These are phyloP conservation scores for Xylaria sp. DNA, from an alignment of 2,329 filamentous ascomycete genomes.

Conservation along the genomic window DNA sequence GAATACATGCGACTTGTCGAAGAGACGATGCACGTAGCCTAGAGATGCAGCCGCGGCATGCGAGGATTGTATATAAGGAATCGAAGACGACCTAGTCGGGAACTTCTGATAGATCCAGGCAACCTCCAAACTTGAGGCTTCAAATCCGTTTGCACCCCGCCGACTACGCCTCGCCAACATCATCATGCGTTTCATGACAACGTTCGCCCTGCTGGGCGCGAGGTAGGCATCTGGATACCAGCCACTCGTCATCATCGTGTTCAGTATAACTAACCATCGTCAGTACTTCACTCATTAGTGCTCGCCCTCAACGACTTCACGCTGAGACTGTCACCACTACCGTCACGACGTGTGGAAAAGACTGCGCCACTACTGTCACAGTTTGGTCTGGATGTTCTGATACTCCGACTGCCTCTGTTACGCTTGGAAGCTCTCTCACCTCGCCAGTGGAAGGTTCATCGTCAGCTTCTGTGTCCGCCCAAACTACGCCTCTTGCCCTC, in stretches of 20 bases:
- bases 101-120: not conserved
- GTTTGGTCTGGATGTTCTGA: slow-evolving; percentile 25
- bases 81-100: not conserved
- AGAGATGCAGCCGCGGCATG: not conserved
- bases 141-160: slow-evolving; percentile 26
- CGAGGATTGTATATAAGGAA: slow-evolving; percentile 17
- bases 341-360: slow-evolving; percentile 26
- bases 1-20: slow-evolving; percentile 5
- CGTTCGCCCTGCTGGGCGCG: slow-evolving; percentile 26
- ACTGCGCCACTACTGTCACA: slow-evolving; percentile 29
- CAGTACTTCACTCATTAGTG: slow-evolving; percentile 24
- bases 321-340: slow-evolving; percentile 23
- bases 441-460: slow-evolving; percentile 7
- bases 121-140: slow-evolving; percentile 16
- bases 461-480: slow-evolving; percentile 5
- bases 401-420: slow-evolving; percentile 15
- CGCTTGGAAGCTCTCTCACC: slow-evolving; percentile 18
- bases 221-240: slow-evolving; percentile 20
- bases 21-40: too few relatives aligned
- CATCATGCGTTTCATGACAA: slow-evolving; percentile 24
- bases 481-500: slow-evolving; percentile 9
- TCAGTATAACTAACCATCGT: slow-evolving; percentile 17
- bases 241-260: not conserved
- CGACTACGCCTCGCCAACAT: slow-evolving; percentile 8
- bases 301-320: slow-evolving; percentile 20